A percentile compares a stretch with the other conserved stretches of the same genome.
Evolutionary conservation across 1,284 basidiomycete genomes (phyloP).

Genomic region (Pseudozyma flocculosa): DNA sequence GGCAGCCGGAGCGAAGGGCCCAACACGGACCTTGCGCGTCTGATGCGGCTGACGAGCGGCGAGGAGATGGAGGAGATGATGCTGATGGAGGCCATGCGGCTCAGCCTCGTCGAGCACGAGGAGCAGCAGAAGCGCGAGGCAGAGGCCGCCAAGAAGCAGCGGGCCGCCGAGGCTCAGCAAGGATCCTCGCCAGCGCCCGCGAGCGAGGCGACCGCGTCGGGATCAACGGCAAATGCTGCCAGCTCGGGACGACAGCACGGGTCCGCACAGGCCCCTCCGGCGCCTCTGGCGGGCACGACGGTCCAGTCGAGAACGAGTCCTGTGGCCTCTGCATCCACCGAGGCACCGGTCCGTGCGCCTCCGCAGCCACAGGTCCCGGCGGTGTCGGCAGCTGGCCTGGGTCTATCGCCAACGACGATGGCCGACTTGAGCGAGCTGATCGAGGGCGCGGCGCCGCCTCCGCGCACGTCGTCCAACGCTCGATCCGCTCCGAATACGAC

Average conservation of each 20-base stretch:
- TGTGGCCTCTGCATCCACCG: too few relatives aligned
- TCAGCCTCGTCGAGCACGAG: conserved; percentile 85
- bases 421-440: conserved; percentile 46
- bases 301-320: too few relatives aligned
- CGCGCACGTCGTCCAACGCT: neutral
- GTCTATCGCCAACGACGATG: conserved; percentile 36
- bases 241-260: too few relatives aligned
- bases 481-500: too few relatives aligned
- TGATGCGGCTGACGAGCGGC: conserved; percentile 76
- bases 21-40: conserved; percentile 86
- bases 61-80: conserved; percentile 92
- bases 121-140: conserved; percentile 59
- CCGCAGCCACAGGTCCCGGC: neutral
- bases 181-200: too few relatives aligned
- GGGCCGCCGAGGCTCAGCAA: too few relatives aligned
- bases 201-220: too few relatives aligned
- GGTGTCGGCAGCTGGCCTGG: conserved; percentile 15
- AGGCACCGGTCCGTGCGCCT: too few relatives aligned
- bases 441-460: conserved; percentile 17
- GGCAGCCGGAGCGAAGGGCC: conserved; percentile 90
- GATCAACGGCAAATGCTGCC: too few relatives aligned
- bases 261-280: too few relatives aligned
- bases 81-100: conserved; percentile 98
- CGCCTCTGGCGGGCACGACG: too few relatives aligned
- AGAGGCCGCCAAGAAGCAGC: conserved; percentile 26